These are phyloP conservation scores for Steccherinum ochraceum DNA, from an alignment of 768 basidiomycete species.

Conservation along the genomic window DNA sequence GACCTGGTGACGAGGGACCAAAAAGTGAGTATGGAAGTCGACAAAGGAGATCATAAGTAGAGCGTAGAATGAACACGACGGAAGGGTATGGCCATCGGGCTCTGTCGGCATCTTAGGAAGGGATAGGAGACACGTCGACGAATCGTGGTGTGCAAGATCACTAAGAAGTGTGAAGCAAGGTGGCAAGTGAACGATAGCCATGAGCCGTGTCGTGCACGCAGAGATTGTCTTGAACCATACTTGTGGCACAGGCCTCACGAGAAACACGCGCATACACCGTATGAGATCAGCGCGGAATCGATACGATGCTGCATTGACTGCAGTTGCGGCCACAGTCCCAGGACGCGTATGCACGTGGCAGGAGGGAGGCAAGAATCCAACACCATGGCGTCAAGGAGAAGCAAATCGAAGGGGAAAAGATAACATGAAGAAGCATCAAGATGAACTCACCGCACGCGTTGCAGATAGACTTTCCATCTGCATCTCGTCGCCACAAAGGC, in stretches of 20 bases:
- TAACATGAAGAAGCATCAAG: slow-evolving; percentile 26
- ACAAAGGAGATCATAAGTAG: slow-evolving; percentile 11
- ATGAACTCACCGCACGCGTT: slow-evolving; percentile 79
- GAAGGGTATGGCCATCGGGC: neutral
- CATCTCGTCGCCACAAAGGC: slow-evolving; percentile 80
- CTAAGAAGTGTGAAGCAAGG: slow-evolving; percentile 6
- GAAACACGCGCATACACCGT: slow-evolving; percentile 17
- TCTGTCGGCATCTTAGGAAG: slow-evolving; percentile 6
- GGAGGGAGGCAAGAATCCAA: slow-evolving; percentile 11
- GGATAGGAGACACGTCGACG: slow-evolving; percentile 4
- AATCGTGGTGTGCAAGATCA: slow-evolving; percentile 5
- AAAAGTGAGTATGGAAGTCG: slow-evolving; percentile 25
- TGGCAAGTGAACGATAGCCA: slow-evolving; percentile 4
- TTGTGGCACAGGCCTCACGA: slow-evolving; percentile 6
- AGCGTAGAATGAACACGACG: slow-evolving; percentile 11
- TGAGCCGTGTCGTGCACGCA: slow-evolving; percentile 2
- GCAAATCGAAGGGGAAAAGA: slow-evolving; percentile 23
- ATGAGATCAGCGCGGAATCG: slow-evolving; percentile 20
- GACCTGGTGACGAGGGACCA: slow-evolving; percentile 45
- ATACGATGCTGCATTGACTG: slow-evolving; percentile 21
- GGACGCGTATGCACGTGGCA: slow-evolving; percentile 35
- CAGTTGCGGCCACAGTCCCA: slow-evolving; percentile 6
- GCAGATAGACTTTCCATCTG: slow-evolving; percentile 78
- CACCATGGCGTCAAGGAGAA: slow-evolving; percentile 19
- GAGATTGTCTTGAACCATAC: slow-evolving; percentile 4